phyloP scores from a whole-genome alignment of 208 protist species.

The Wallacemonas rigidus region DNA sequence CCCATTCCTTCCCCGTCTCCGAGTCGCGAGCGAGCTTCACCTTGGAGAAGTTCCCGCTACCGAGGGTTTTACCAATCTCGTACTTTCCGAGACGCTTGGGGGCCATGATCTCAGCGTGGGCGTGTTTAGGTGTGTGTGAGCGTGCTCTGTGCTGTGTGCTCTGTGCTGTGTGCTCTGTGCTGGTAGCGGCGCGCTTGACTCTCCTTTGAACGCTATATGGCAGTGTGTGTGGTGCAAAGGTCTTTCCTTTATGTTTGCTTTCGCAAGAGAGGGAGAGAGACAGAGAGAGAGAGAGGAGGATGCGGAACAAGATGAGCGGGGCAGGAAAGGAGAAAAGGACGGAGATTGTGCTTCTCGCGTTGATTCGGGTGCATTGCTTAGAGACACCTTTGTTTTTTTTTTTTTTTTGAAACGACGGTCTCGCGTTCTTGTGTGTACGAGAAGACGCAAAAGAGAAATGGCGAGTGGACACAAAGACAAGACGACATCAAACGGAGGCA shows the following conservation, averaged over 20 bases:
- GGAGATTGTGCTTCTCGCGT: no score
- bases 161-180: no score
- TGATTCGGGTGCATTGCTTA: no score
- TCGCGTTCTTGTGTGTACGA: no score
- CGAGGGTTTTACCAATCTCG: constrained; percentile 87
- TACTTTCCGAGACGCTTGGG: constrained; percentile 83
- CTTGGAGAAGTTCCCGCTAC: constrained; percentile 89
- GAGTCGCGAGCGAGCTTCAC: constrained; percentile 75
- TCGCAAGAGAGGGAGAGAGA: not conserved
- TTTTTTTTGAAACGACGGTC: not conserved
- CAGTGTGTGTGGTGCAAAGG: no score
- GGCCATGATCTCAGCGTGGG: constrained; percentile 27
- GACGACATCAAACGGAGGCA: no score
- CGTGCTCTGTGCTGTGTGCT: not conserved
- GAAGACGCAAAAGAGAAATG: no score
- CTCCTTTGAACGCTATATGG: no score
- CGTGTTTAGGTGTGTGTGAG: not conserved
- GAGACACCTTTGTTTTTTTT: not conserved
- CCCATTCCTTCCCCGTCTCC: constrained; percentile 77
- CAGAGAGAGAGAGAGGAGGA: not conserved
- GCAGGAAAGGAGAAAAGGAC: no score
- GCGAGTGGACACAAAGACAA: no score
- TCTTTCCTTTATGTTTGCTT: not conserved
- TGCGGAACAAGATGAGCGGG: no score
- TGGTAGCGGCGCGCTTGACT: no score